Base-by-base conservation (phyloP, 2,329 filamentous ascomycete species). In the Alternaria triticina region DNA sequence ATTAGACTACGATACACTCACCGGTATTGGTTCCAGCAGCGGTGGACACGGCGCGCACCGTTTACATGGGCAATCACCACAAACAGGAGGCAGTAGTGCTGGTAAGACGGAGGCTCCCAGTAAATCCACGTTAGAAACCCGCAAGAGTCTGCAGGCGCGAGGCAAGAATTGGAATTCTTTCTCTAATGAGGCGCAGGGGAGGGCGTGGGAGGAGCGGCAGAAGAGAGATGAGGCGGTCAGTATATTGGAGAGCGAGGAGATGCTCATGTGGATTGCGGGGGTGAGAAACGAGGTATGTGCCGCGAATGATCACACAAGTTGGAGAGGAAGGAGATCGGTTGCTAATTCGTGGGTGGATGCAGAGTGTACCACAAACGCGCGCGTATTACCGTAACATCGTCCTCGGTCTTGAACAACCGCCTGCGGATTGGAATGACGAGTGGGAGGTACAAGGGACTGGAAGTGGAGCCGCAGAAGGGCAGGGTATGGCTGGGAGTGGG, bases 241-340 rank as follows among this genome's bases (percentile, higher is more conserved):
- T 15, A 75, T 80, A 33, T 60, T 82, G 2, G 76, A 76, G 45
- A 79, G 70, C 50, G 67, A 67, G 10, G 80, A 82, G 65, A 65
- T 81, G 75, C 54, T 82, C 36, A 71, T 80, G 11, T 80, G 79
- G 78, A 73, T 72, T 47, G 66, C 72, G 30, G 65, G 58, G 8
- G 70, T 62, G 25, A 51, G 77, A 52, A 72, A 79, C 28, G 79
- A 82, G 76, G 79, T 81, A 59, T 12, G 67, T 49, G 0, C 33
- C 15, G 33, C 1, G 1, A n/a, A 9, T 3, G 33, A n/a, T 36
- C 33, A 36, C 7, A n/a, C 15, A 36, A 12, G 23, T 44, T 46
- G 22, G 9, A 28, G 11, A 6, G 17, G 3, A 23, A 6, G 17
- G 3, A 23, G 22, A 27, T n/a, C 52, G 36, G 52, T 12, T 40